Conservation (phyloP, 306 rosid species). For the Vigna nakashimae region DNA sequence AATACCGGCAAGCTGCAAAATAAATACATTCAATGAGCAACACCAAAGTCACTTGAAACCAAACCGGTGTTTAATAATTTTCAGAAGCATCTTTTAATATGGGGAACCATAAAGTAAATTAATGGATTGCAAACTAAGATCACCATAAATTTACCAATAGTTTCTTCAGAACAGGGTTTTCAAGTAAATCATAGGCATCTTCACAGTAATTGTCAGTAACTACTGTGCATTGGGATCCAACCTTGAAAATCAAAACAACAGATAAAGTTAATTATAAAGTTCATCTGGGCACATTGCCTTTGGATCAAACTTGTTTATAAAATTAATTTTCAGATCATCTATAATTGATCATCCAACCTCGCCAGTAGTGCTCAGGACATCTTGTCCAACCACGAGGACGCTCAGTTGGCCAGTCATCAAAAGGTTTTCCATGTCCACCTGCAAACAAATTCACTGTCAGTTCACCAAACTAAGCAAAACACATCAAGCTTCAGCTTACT, state of each 20-base stretch:
- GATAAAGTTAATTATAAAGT: slow-evolving; percentile 6
- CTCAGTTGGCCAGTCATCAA: slow-evolving; percentile 66
- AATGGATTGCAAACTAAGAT: not conserved
- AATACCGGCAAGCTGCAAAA: slow-evolving; percentile 85
- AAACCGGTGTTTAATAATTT: not conserved
- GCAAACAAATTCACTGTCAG: slow-evolving; percentile 34
- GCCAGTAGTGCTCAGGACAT: slow-evolving; percentile 60
- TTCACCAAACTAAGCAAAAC: slow-evolving; percentile 41
- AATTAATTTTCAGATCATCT: slow-evolving; percentile 37
- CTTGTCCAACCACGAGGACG: slow-evolving; percentile 73
- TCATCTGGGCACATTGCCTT: slow-evolving; percentile 4
- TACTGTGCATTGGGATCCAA: slow-evolving; percentile 82
- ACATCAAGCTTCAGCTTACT: not conserved
- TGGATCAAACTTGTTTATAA: slow-evolving; percentile 14
- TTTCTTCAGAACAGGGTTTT: slow-evolving; percentile 74
- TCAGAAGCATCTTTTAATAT: not conserved
- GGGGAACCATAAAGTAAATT: not conserved
- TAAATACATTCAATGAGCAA: slow-evolving; percentile 33
- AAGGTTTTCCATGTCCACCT: slow-evolving; percentile 83
- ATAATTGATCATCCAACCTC: slow-evolving; percentile 62
- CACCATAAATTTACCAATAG: slow-evolving; percentile 65
- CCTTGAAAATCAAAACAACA: slow-evolving; percentile 52
- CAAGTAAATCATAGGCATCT: slow-evolving; percentile 89
- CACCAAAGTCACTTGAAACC: slow-evolving; percentile 11
- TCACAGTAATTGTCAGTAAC: slow-evolving; percentile 89